phyloP scores from a whole-genome alignment of 176 grass and related monocot genomes.

The Alloteropsis semialata region DNA sequence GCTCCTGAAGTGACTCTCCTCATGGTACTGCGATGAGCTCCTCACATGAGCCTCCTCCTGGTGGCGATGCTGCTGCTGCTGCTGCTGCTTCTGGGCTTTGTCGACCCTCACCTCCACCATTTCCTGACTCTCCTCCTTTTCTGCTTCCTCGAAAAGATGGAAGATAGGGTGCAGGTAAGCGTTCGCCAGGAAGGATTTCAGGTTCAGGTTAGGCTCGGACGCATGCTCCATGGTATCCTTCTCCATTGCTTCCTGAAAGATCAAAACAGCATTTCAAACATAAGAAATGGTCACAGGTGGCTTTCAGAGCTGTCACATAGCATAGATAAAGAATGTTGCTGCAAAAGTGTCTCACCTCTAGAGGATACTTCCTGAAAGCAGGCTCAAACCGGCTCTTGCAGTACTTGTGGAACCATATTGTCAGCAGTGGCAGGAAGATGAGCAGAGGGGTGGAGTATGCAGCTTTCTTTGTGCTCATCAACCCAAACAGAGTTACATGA shows the following conservation, averaged over 20 bases:
- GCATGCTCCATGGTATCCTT: constrained; percentile 77
- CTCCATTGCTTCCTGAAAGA: constrained; percentile 81
- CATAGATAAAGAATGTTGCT: not conserved
- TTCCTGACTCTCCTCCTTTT: constrained; percentile 36
- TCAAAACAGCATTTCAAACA: not conserved
- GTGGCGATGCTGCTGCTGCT: not conserved
- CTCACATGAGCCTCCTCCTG: not conserved
- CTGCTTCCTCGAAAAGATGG: constrained; percentile 50
- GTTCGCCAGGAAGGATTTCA: constrained; percentile 72
- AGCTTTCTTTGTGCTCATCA: constrained; percentile 81
- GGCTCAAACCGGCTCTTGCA: constrained; percentile 93
- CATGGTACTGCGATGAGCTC: constrained; percentile 31
- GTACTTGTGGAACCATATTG: constrained; percentile 92
- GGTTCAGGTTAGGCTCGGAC: constrained; percentile 78
- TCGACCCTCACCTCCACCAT: constrained; percentile 57
- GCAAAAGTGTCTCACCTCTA: constrained; percentile 48
- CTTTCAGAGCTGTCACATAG: not conserved
- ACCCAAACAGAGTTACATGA: constrained; percentile 71
- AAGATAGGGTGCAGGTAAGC: constrained; percentile 97
- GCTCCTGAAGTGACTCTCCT: constrained; percentile 35
- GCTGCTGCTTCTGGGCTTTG: constrained; percentile 36
- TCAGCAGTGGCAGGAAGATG: constrained; percentile 72
- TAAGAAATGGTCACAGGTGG: not conserved
- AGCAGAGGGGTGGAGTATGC: constrained; percentile 88
- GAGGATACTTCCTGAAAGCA: constrained; percentile 86